These are phyloP conservation scores for Aspergillus ustus DNA, from an alignment of 2,329 filamentous ascomycete species.

Conservation along the genomic window DNA sequence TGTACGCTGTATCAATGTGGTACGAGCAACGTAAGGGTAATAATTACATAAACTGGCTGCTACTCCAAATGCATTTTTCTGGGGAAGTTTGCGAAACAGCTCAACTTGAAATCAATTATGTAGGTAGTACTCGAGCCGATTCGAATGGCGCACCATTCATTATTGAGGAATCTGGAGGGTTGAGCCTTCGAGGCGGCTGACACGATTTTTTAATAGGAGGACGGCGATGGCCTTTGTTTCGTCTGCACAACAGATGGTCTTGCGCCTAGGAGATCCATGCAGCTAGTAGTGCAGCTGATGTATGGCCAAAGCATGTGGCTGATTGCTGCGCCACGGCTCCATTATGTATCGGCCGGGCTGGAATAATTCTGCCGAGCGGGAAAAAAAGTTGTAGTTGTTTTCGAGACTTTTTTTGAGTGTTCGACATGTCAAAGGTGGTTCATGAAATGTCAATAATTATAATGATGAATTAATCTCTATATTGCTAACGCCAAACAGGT, in stretches of 20 bases:
- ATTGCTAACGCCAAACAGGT: not conserved
- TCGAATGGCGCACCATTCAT: not conserved
- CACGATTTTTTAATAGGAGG: not conserved
- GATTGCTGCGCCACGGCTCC: constrained; percentile 20
- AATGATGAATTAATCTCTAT: not conserved
- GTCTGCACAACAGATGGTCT: not conserved
- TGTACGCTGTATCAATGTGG: constrained; percentile 3
- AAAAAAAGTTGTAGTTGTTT: constrained; percentile 4
- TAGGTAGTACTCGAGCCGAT: not conserved
- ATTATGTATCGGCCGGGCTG: not conserved
- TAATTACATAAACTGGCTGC: constrained; percentile 6
- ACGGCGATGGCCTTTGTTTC: not conserved
- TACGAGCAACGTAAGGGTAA: constrained; percentile 11
- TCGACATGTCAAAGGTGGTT: too few species aligned
- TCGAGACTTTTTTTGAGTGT: not conserved
- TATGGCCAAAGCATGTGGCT: constrained; percentile 21
- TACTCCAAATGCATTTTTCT: not conserved
- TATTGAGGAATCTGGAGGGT: not conserved
- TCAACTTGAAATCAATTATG: too few species aligned
- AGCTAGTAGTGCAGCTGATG: constrained; percentile 5
- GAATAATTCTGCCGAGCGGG: constrained; percentile 4
- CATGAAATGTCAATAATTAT: not conserved
- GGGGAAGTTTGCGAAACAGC: not conserved
- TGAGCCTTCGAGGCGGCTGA: not conserved
- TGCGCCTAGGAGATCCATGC: constrained; percentile 4